Conservation (phyloP, 2,329 filamentous ascomycete species). For the Mycosphaerella sp. region DNA sequence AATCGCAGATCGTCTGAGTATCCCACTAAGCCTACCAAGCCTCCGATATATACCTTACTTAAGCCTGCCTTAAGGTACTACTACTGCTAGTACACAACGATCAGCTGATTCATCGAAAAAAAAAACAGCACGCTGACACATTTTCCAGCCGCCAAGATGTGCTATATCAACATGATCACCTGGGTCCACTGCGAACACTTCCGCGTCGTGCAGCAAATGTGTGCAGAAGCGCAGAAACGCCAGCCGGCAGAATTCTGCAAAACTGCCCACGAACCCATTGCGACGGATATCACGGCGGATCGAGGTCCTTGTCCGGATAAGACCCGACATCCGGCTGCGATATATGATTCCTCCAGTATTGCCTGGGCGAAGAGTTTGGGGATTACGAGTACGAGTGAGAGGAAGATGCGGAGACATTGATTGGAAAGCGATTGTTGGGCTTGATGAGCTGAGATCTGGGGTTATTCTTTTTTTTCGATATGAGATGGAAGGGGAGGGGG, state of each 20-base stretch:
- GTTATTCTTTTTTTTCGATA: too few relatives aligned
- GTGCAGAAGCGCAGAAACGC: conserved; percentile 8
- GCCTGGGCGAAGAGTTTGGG: background rate
- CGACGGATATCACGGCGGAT: conserved; percentile 12
- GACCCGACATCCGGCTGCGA: conserved; percentile 6
- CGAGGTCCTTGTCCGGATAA: conserved; percentile 15
- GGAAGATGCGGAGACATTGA: too few relatives aligned
- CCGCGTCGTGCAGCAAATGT: conserved; percentile 13
- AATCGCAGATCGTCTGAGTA: background rate
- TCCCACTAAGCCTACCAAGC: background rate
- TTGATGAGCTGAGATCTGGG: too few relatives aligned
- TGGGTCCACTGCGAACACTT: conserved; percentile 20
- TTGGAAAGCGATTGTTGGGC: too few relatives aligned
- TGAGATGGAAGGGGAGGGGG: too few relatives aligned
- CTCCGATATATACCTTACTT: background rate
- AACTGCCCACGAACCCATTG: conserved; percentile 19
- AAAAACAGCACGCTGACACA: background rate
- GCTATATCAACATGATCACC: conserved; percentile 18
- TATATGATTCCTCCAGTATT: background rate
- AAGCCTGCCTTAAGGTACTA: too few relatives aligned
- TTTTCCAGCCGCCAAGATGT: conserved; percentile 10
- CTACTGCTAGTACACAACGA: background rate
- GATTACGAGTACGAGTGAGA: background rate
- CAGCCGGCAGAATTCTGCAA: conserved; percentile 12
- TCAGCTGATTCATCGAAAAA: background rate